These are phyloP conservation scores for Calonectria pauciramosa DNA, from an alignment of 2,329 filamentous ascomycete genomes.

Conservation along the genomic window DNA sequence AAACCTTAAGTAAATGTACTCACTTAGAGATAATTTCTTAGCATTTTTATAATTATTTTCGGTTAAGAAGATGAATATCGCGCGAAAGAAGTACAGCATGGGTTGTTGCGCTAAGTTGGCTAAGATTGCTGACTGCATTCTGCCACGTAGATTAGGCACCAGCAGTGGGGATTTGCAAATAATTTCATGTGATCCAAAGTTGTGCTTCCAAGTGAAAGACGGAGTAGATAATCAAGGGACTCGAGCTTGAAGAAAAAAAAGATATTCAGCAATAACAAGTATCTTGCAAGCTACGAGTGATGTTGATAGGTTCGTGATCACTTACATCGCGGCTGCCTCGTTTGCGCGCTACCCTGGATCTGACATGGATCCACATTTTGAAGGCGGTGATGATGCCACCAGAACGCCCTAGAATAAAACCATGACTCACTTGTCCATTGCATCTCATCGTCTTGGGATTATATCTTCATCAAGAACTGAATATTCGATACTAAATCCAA, in stretches of 20 bases:
- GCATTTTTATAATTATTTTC: too few species aligned
- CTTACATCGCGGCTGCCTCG: neutral
- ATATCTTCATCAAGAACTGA: neutral
- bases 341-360: neutral
- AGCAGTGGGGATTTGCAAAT: neutral
- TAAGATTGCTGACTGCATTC: neutral
- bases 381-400: neutral
- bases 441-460: neutral
- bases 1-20: too few species aligned
- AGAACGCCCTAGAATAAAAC: neutral
- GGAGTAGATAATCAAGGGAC: neutral
- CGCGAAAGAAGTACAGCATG: too few species aligned
- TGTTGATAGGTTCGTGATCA: neutral
- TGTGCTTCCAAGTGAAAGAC: neutral
- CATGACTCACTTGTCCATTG: neutral
- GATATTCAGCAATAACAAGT: neutral
- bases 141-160: neutral
- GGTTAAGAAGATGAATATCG: too few species aligned
- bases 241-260: neutral
- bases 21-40: too few species aligned
- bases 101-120: neutral
- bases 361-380: neutral
- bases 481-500: neutral
- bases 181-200: neutral
- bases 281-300: neutral